Base-by-base conservation (phyloP, 164 flowering plant species). In the Nymphaea colorata region DNA sequence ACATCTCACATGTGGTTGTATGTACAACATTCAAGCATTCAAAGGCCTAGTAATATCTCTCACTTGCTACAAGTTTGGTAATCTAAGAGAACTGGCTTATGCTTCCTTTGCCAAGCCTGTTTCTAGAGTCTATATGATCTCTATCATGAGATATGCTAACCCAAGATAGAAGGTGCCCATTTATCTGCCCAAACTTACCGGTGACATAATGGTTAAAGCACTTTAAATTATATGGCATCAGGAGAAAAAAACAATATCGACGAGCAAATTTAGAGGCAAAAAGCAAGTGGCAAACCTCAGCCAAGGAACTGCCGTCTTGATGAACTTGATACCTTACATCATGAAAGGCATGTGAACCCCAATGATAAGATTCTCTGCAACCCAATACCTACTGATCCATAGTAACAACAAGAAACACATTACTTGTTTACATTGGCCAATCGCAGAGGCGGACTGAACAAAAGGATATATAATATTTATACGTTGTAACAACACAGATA, bases 371-470 rank as follows among this genome's bases (percentile, higher is more conserved):
- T 77, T 80, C 88, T 79, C 81, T 80, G 78, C 78, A 75, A 75
- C 86, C 80, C 72, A 77, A 72, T 75, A 76, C 89, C 96, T 86
- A 81, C 81, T 79, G 80, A 82, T 76, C 75, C 78, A 70, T 78
- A 76, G 61, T 60, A 85, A 70, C 70, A 75, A 25, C 36, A 68
- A 42, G 36, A 71, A 70, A 41, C 36, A 67, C 16, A 69, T 42
- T 5, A 66, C 59, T 64, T 65, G 65, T 7, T 17, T 17, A n/a
- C 63, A 55, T 25, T 25, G 36, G 36, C 36, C 36, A 25, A 25
- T 25, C 36, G 1, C 36, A 25, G 0, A 25, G 36, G 36, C 36
- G 1, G 36, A 25, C 36, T 25, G 36, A 25, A 25, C 36, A 25
- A 25, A 25, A 25, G 36, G 36, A 25, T 25, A 25, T 25, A 25